phyloP scores from a whole-genome alignment of 345 rosid species.

The Populus euphratica region DNA sequence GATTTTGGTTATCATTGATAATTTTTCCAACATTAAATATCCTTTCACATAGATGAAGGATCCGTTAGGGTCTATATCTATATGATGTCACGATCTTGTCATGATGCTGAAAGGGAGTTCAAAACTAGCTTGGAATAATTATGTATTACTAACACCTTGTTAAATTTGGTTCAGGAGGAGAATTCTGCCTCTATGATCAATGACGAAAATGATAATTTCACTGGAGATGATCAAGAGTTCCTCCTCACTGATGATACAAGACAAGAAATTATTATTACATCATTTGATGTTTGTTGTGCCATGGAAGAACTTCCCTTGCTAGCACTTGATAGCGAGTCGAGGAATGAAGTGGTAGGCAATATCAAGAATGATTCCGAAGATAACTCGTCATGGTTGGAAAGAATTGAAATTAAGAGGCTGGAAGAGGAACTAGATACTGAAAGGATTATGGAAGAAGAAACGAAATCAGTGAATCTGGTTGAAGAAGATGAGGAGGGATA shows the following conservation, averaged over 20 bases:
- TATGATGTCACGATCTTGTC: background rate
- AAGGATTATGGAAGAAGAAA: slow-evolving; percentile 13
- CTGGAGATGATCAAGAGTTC: slow-evolving; percentile 12
- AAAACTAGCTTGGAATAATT: background rate
- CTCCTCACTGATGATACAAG: slow-evolving; percentile 9
- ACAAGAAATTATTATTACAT: slow-evolving; percentile 11
- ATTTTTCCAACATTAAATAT: background rate
- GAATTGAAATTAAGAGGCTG: background rate
- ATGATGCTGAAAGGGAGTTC: background rate
- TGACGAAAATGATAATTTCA: slow-evolving; percentile 11
- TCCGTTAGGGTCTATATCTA: background rate
- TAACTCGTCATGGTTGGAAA: background rate
- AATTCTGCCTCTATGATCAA: background rate
- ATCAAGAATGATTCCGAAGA: slow-evolving; percentile 1
- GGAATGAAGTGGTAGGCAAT: background rate
- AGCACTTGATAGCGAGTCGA: background rate
- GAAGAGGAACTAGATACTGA: background rate
- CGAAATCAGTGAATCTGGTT: background rate
- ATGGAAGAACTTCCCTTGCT: slow-evolving; percentile 16
- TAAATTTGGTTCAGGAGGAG: slow-evolving; percentile 35
- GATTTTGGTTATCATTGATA: slow-evolving; percentile 26
- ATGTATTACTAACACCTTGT: background rate
- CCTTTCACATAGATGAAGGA: background rate
- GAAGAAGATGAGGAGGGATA: slow-evolving; percentile 8
- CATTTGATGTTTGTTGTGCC: slow-evolving; percentile 1